phyloP scores from a whole-genome alignment of 2,329 filamentous ascomycete species.

The Xylaria sp. region DNA sequence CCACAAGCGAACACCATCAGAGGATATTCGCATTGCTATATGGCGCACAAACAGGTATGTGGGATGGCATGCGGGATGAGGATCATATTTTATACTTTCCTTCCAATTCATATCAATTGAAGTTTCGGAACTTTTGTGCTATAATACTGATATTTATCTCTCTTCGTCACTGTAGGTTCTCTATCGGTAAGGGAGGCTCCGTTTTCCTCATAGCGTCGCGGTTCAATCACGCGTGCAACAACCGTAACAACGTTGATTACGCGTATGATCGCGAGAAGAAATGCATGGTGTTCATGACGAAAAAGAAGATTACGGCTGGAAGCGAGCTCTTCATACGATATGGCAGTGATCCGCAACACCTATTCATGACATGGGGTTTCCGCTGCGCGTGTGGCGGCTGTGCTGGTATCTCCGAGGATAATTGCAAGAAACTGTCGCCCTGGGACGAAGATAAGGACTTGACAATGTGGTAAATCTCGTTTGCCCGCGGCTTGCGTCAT shows the following conservation, averaged over 20 bases:
- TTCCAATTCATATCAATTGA: background rate
- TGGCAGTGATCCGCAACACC: slow-evolving; percentile 51
- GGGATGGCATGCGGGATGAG: background rate
- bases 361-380: slow-evolving; percentile 64
- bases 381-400: slow-evolving; percentile 64
- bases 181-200: slow-evolving; percentile 40
- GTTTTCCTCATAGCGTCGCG: slow-evolving; percentile 64
- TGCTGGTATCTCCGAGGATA: slow-evolving; percentile 34
- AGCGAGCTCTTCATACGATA: slow-evolving; percentile 66
- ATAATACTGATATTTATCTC: slow-evolving; percentile 2
- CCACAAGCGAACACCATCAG: slow-evolving; percentile 46
- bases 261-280: slow-evolving; percentile 51
- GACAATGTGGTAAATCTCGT: background rate
- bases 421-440: slow-evolving; percentile 1
- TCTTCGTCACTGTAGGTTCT: slow-evolving; percentile 30
- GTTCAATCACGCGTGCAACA: slow-evolving; percentile 69
- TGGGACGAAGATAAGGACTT: background rate
- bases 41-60: slow-evolving; percentile 61
- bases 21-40: slow-evolving; percentile 52
- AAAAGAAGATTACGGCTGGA: slow-evolving; percentile 54
- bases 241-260: slow-evolving; percentile 58
- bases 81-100: background rate
- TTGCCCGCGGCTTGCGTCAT: background rate
- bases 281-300: slow-evolving; percentile 57
- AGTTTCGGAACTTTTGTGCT: background rate